Evolutionary conservation across 768 basidiomycete genomes (phyloP), one percentile per base, ranked within the genome.

Genomic region (Leccinum boreale): DNA sequence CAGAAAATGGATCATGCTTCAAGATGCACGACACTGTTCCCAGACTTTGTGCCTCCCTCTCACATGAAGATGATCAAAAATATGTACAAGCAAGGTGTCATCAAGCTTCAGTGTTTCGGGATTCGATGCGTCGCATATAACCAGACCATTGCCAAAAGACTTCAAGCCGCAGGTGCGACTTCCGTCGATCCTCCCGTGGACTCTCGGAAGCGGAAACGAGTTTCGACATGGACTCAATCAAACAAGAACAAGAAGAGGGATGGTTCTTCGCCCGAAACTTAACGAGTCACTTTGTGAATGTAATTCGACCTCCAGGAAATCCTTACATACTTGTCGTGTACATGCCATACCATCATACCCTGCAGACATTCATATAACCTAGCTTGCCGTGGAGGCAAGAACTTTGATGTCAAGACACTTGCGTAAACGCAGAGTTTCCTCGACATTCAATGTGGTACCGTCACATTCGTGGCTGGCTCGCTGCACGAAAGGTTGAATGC

Each of bases 341-440:
- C 4, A 46, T 51, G 39, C 39, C n/a, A 21, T 44, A 44, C 42
- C 42, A 42, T 28, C 17, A 52, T 53, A 15, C 11, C 19, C 52
- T 42, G 3, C 7, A 35, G 48, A 52, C 46, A 35, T 48, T 26
- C 19, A 24, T 26, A 36, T 33, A 23, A 39, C 29, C 28, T 53
- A 69, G 29, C 23, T 57, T 35, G 50, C 28, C 50, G 50, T 56
- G 12, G 56, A 54, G 17, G 77, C 75, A 60, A 82, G 73, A 9
- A 85, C 77, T 52, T 77, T 66, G 50, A 81, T 72, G 7, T 89
- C 83, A 44, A 92, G 69, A 66, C 90, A 91, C 68, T 90, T 90
- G 55, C 80, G 77, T 54, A 94, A 70, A 64, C 83, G 64, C 33
- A 72, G 73, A 4, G 75, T 77, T 62, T 85, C 81, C 4, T 85